A percentile compares a stretch with the other conserved stretches of the same genome.
phyloP scores from a whole-genome alignment of 2,329 filamentous ascomycete species.

The Coniochaeta sp. region DNA sequence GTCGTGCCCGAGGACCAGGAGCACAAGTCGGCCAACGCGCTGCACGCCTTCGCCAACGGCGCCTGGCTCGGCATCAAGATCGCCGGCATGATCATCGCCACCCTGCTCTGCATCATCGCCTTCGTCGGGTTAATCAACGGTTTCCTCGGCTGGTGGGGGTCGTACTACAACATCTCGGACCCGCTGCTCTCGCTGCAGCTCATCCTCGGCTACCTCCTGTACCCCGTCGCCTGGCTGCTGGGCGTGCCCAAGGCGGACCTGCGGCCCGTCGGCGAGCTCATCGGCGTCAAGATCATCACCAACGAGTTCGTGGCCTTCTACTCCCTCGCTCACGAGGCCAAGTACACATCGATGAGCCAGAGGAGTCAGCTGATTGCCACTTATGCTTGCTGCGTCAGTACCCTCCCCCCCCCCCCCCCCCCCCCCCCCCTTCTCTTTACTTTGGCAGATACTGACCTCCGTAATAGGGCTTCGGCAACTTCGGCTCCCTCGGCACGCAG shows the following conservation, averaged over 20 bases:
- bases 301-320: slow-evolving; percentile 77
- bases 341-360: slow-evolving; percentile 53
- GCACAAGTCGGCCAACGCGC: slow-evolving; percentile 68
- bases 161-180: slow-evolving; percentile 65
- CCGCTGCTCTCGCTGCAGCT: slow-evolving; percentile 67
- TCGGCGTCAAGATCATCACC: slow-evolving; percentile 73
- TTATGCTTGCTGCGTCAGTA: slow-evolving; percentile 65
- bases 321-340: slow-evolving; percentile 37
- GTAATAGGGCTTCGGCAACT: slow-evolving; percentile 65
- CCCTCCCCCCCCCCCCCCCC: slow-evolving; percentile 34
- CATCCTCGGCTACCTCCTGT: slow-evolving; percentile 71
- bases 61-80: slow-evolving; percentile 84
- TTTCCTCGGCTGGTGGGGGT: slow-evolving; percentile 76
- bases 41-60: slow-evolving; percentile 81
- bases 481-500: slow-evolving; percentile 81
- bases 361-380: slow-evolving; percentile 77
- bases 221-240: slow-evolving; percentile 73
- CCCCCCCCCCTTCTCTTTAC: too few relatives aligned
- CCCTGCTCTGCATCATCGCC: slow-evolving; percentile 77
- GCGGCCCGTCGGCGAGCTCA: slow-evolving; percentile 67
- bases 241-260: slow-evolving; percentile 64
- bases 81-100: slow-evolving; percentile 72
- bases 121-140: slow-evolving; percentile 68
- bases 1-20: slow-evolving; percentile 76
- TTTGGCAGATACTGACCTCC: slow-evolving; percentile 10